Evolutionary conservation across 2,329 filamentous ascomycete species (phyloP).

Genomic region (Trichophyton mentagrophytes): DNA sequence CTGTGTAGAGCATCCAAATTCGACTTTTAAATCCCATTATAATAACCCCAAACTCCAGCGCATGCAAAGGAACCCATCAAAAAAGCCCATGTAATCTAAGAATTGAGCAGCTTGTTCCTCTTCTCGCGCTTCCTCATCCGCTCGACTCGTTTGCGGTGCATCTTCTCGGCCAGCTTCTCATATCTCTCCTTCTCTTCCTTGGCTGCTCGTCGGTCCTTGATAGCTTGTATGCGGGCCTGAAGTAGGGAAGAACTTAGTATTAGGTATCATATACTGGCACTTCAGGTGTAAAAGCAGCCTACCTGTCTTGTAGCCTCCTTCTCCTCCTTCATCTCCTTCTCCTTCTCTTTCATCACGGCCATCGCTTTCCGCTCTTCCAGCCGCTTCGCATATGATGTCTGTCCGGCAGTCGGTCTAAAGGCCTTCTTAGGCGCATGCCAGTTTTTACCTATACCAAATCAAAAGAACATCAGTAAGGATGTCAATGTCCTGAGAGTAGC

Average conservation of each 20-base stretch:
- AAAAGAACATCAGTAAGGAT: neutral
- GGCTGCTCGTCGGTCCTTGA: constrained; percentile 72
- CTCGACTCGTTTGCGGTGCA: constrained; percentile 93
- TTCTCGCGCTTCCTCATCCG: constrained; percentile 90
- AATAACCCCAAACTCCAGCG: neutral
- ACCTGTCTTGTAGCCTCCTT: constrained; percentile 83
- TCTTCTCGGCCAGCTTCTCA: constrained; percentile 89
- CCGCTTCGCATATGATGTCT: constrained; percentile 68
- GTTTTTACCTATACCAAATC: constrained; percentile 61
- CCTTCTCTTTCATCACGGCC: constrained; percentile 74
- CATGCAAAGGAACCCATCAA: neutral
- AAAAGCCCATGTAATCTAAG: constrained; percentile 18
- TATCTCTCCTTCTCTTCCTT: constrained; percentile 92
- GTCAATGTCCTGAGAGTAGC: neutral
- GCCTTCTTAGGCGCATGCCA: constrained; percentile 77
- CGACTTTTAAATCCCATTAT: neutral
- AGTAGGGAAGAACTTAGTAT: neutral
- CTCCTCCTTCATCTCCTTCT: constrained; percentile 91
- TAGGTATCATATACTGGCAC: neutral
- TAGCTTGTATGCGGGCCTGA: constrained; percentile 61
- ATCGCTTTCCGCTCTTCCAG: constrained; percentile 55
- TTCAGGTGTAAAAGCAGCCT: neutral
- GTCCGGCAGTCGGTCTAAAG: constrained; percentile 68
- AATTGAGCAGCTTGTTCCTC: constrained; percentile 49
- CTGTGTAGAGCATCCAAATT: neutral